Evolutionary conservation across 2,329 filamentous ascomycete genomes (phyloP).

Genomic region (Proliferodiscus dingleyae): DNA sequence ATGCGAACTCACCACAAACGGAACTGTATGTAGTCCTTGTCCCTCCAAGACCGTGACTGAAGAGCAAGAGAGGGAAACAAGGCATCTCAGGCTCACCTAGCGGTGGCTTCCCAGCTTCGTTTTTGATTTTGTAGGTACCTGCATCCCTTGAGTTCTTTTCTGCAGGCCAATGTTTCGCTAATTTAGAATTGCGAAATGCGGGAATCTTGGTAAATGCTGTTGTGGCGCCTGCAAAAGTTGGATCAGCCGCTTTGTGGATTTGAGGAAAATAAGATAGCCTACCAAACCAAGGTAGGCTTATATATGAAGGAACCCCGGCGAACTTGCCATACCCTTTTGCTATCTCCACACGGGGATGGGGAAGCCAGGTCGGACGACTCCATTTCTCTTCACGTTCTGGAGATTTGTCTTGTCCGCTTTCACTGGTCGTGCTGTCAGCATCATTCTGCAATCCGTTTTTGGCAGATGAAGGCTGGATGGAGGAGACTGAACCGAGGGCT

Average conservation of each 20-base stretch:
- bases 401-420: slow-evolving; percentile 33
- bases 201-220: slow-evolving; percentile 62
- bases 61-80: slow-evolving; percentile 57
- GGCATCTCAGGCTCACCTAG: slow-evolving; percentile 37
- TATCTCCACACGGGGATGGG: slow-evolving; percentile 49
- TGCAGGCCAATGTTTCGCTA: slow-evolving; percentile 51
- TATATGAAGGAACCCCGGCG: slow-evolving; percentile 44
- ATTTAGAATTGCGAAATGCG: slow-evolving; percentile 55
- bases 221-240: slow-evolving; percentile 33
- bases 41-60: slow-evolving; percentile 62
- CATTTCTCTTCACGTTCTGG: slow-evolving; percentile 39
- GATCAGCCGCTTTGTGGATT: neutral
- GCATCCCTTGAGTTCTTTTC: slow-evolving; percentile 33
- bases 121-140: slow-evolving; percentile 37
- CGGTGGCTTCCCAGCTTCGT: slow-evolving; percentile 36
- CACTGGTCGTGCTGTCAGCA: slow-evolving; percentile 11
- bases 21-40: slow-evolving; percentile 58
- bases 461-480: too few relatives aligned
- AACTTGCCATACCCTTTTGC: slow-evolving; percentile 61
- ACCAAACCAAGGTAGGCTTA: slow-evolving; percentile 49
- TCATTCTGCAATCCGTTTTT: neutral
- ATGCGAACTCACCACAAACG: slow-evolving; percentile 61
- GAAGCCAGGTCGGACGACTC: slow-evolving; percentile 57
- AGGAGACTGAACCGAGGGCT: too few relatives aligned
- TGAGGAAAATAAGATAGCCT: neutral